Conservation (phyloP, 2,329 filamentous ascomycete species). For the Pleoardoris graminearum region DNA sequence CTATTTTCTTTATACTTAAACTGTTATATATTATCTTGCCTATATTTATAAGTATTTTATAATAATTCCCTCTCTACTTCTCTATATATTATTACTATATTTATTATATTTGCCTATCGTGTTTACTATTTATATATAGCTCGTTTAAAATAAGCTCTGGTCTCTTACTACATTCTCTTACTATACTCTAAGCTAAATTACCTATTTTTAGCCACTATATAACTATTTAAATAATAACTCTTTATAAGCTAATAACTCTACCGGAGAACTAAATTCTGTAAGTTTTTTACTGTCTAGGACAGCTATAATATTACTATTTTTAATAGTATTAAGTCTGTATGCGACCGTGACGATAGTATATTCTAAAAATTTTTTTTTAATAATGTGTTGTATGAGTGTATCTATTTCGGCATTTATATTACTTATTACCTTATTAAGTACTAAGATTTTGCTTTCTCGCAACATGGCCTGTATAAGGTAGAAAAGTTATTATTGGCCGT, state of each 20-base stretch:
- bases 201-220: constrained; percentile 6
- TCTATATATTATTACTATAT: too few species aligned
- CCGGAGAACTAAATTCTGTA: constrained; percentile 27
- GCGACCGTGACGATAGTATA: constrained; percentile 31
- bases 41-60: too few species aligned
- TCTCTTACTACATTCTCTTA: constrained; percentile 1
- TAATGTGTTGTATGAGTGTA: constrained; percentile 19
- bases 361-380: constrained; percentile 20
- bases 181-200: constrained; percentile 7
- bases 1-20: too few species aligned
- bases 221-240: constrained; percentile 2
- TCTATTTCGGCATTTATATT: constrained; percentile 25
- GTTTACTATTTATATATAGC: too few species aligned
- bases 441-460: constrained; percentile 34
- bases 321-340: constrained; percentile 31
- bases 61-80: too few species aligned
- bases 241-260: constrained; percentile 11
- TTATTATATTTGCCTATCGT: too few species aligned
- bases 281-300: constrained; percentile 29
- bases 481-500: constrained; percentile 43
- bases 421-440: constrained; percentile 44
- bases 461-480: constrained; percentile 40
- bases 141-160: constrained; percentile 5
- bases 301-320: constrained; percentile 27
- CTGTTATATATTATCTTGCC: too few species aligned